Evolutionary conservation across 495 filamentous ascomycete genomes (phyloP).

Genomic region (Lasiosphaeria hispida): DNA sequence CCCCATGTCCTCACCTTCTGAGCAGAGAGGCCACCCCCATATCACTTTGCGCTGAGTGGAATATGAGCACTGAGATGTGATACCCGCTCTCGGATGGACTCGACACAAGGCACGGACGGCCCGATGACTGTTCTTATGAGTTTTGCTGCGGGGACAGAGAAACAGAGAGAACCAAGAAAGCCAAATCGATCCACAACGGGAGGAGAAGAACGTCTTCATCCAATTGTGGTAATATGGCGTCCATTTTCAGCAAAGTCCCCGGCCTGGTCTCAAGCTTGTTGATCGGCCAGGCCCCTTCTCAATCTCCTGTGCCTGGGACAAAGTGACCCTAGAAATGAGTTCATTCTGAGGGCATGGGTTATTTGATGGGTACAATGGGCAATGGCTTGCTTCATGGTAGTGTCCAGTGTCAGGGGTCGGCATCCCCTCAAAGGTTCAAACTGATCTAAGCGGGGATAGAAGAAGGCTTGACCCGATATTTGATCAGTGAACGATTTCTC

Average conservation of each 20-base stretch:
- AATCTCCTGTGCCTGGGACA: slow-evolving; percentile 3
- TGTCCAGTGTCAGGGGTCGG: too few relatives aligned
- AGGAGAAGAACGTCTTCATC: not conserved
- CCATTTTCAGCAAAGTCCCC: slow-evolving; percentile 21
- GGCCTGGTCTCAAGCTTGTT: not conserved
- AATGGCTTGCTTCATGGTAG: too few relatives aligned
- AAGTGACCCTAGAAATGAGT: not conserved
- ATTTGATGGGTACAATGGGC: too few relatives aligned
- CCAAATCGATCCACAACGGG: slow-evolving; percentile 13
- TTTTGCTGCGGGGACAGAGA: not conserved
- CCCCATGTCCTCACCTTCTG: not conserved
- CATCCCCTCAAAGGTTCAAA: too few relatives aligned
- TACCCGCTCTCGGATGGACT: not conserved
- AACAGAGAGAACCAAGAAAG: not conserved
- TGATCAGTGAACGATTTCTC: not conserved
- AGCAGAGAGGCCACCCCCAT: not conserved
- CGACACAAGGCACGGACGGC: not conserved
- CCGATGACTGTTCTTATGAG: not conserved
- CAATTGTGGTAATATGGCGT: slow-evolving; percentile 14
- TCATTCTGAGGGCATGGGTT: not conserved
- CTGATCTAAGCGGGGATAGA: not conserved
- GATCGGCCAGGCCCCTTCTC: not conserved
- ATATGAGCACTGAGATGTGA: not conserved
- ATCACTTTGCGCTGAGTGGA: not conserved
- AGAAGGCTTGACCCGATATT: not conserved